Percentiles rank a stretch among this genome's conserved stretches.
phyloP scores from a whole-genome alignment of 345 rosid species.

The Alliaria petiolata region DNA sequence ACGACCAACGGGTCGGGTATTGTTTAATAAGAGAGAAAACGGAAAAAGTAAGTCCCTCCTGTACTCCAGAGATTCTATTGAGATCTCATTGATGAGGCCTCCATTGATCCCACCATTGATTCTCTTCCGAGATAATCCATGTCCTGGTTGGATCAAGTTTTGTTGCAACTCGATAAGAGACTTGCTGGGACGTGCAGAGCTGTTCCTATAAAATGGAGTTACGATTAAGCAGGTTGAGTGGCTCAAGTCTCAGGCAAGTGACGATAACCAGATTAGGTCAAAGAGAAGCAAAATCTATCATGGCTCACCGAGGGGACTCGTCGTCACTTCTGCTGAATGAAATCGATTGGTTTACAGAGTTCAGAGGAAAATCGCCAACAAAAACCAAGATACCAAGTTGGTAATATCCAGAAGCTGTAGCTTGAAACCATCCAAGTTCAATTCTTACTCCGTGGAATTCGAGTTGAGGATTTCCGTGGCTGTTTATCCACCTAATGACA shows the following conservation, averaged over 20 bases:
- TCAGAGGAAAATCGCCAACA: slow-evolving; percentile 53
- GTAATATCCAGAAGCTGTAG: slow-evolving; percentile 96
- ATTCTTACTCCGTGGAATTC: slow-evolving; percentile 85
- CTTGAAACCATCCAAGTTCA: slow-evolving; percentile 98
- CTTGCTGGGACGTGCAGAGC: slow-evolving; percentile 40
- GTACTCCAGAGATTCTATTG: slow-evolving; percentile 67
- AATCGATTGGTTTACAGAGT: slow-evolving; percentile 38
- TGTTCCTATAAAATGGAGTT: slow-evolving; percentile 54
- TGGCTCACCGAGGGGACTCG: slow-evolving; percentile 58
- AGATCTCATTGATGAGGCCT: slow-evolving; percentile 70
- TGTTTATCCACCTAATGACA: slow-evolving; percentile 76
- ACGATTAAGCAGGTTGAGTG: too few relatives aligned
- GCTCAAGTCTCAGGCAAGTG: not conserved
- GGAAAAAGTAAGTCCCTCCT: slow-evolving; percentile 74
- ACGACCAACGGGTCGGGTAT: slow-evolving; percentile 84
- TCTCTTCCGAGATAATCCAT: slow-evolving; percentile 74
- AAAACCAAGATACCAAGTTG: slow-evolving; percentile 89
- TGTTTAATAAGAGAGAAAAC: slow-evolving; percentile 70
- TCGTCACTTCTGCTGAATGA: slow-evolving; percentile 41
- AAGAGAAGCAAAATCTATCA: not conserved
- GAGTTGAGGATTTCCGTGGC: slow-evolving; percentile 91
- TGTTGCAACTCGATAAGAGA: slow-evolving; percentile 53
- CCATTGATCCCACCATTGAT: slow-evolving; percentile 89
- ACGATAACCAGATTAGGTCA: not conserved
- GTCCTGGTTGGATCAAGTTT: slow-evolving; percentile 50